These are phyloP conservation scores for Warburgia ugandensis DNA, from an alignment of 164 flowering plant genomes.

Conservation along the genomic window DNA sequence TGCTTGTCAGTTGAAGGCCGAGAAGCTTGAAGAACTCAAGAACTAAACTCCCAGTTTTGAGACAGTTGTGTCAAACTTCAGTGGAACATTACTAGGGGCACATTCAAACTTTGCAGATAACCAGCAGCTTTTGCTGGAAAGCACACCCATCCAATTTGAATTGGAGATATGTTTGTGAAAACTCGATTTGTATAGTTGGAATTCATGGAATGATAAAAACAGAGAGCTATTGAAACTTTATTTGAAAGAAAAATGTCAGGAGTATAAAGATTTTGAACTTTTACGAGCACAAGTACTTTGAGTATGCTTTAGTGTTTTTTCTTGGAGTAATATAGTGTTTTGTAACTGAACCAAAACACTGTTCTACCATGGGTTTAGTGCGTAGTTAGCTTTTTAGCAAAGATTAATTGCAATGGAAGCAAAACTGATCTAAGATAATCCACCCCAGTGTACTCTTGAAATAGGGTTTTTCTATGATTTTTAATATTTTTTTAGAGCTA, in stretches of 20 bases:
- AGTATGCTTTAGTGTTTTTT: background rate
- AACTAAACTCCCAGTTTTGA: constrained; percentile 10
- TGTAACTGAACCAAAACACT: background rate
- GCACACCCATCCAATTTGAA: background rate
- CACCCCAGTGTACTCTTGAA: no score
- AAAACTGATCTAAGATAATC: no score
- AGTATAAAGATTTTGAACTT: background rate
- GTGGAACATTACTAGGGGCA: constrained; percentile 15
- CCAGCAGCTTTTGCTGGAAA: background rate
- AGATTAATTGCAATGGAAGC: background rate
- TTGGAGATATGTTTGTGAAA: background rate
- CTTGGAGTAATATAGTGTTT: background rate
- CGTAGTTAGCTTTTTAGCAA: background rate
- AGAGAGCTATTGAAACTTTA: background rate
- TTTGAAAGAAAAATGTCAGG: background rate
- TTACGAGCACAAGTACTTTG: background rate
- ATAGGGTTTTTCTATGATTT: no score
- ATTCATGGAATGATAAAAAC: background rate
- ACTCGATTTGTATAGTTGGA: background rate
- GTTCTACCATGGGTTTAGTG: background rate
- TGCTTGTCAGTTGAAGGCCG: constrained; percentile 12
- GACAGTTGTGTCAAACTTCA: constrained; percentile 8
- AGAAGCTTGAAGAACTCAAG: constrained; percentile 14
- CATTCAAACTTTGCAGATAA: background rate
- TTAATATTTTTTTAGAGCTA: no score